phyloP scores from a whole-genome alignment of 306 rosid species.

The Pterocarpus santalinus region DNA sequence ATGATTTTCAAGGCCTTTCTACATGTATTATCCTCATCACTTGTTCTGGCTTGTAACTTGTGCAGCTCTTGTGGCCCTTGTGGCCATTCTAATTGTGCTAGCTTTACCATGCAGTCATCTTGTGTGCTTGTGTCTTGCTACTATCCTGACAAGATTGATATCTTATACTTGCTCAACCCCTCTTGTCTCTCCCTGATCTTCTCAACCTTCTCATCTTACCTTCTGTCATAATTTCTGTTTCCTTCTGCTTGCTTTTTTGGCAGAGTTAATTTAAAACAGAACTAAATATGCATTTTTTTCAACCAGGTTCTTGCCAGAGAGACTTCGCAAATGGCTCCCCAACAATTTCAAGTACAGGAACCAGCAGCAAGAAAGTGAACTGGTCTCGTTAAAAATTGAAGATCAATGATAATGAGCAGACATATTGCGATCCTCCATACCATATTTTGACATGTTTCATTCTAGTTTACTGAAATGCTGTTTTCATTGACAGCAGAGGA shows the following conservation, averaged over 20 bases:
- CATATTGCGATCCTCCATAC: constrained; percentile 35
- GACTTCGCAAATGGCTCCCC: constrained; percentile 77
- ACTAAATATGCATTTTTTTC: constrained; percentile 3
- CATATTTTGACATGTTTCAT: constrained; percentile 30
- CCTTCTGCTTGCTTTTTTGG: neutral
- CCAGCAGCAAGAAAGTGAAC: constrained; percentile 83
- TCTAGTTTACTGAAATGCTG: constrained; percentile 30
- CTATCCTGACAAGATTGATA: neutral
- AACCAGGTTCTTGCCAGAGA: constrained; percentile 86
- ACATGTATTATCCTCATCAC: constrained; percentile 39
- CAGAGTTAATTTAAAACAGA: constrained; percentile 17
- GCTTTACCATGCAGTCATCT: neutral
- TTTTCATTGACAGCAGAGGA: constrained; percentile 36
- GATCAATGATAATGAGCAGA: constrained; percentile 58
- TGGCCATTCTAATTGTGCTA: constrained; percentile 28
- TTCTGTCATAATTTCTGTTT: neutral
- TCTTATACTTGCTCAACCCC: neutral
- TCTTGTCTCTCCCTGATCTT: neutral
- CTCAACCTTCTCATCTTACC: neutral
- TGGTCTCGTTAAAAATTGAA: constrained; percentile 64
- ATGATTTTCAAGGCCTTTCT: constrained; percentile 13
- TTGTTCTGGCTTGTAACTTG: constrained; percentile 18
- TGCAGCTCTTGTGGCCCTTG: constrained; percentile 1
- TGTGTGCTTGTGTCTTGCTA: neutral
- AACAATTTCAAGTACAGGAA: constrained; percentile 70